These are phyloP conservation scores for Hondaea fermentalgiana DNA, from an alignment of 108 stramenopile species.

Conservation along the genomic window DNA sequence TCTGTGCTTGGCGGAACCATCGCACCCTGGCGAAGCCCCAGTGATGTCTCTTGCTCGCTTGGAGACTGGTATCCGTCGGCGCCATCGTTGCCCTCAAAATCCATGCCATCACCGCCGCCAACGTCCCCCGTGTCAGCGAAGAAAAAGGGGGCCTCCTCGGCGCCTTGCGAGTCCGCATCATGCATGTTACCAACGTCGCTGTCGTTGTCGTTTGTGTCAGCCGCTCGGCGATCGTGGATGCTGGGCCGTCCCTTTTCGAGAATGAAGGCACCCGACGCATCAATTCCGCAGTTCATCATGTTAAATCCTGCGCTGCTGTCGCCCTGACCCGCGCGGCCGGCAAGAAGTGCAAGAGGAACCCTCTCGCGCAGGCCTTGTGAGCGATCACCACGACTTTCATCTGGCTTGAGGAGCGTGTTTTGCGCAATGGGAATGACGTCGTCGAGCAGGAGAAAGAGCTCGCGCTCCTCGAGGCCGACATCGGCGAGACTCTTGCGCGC, in stretches of 20 bases:
- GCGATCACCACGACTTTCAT: not conserved
- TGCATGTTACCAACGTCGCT: not conserved
- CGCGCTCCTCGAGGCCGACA: slow-evolving; percentile 58
- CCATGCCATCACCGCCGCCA: not conserved
- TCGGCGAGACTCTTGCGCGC: slow-evolving; percentile 48
- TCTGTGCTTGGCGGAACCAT: not conserved
- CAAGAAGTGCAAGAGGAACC: not conserved
- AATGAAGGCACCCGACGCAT: slow-evolving; percentile 37
- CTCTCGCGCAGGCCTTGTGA: not conserved
- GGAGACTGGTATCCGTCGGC: not conserved
- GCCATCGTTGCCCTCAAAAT: not conserved
- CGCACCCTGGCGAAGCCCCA: not conserved
- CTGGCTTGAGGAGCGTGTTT: slow-evolving; percentile 28
- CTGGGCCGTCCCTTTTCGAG: not conserved
- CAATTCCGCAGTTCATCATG: slow-evolving; percentile 40
- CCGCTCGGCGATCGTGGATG: not conserved
- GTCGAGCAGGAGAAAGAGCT: slow-evolving; percentile 78
- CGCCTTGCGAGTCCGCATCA: no score
- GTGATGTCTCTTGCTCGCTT: not conserved
- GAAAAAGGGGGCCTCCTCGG: not conserved
- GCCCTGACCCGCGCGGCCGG: not conserved
- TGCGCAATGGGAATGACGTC: slow-evolving; percentile 69
- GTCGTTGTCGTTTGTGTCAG: not conserved
- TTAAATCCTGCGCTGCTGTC: slow-evolving; percentile 28
- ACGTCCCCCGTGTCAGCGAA: not conserved